Evolutionary conservation across 2,329 filamentous ascomycete species (phyloP), one percentile per base, ranked within the genome.

Genomic region (Claviceps humidiphila): DNA sequence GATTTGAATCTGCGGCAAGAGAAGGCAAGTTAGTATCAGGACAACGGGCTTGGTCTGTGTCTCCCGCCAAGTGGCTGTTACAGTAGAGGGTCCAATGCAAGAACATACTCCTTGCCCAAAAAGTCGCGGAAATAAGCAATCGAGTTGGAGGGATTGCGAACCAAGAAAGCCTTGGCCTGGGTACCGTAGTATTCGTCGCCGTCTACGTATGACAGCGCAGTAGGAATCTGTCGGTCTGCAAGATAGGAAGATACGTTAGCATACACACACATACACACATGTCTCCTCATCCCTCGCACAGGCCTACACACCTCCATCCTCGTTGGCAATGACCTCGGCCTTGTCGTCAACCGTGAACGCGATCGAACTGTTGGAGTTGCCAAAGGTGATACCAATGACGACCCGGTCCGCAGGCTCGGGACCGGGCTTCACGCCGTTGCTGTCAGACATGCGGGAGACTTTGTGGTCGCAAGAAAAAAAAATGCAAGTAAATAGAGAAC

Each of bases 351-450:
- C 80, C 47, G 90, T 95, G 68, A 84, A 89, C 62, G 91, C 91
- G 72, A 98, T 96, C 55, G 89, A 96, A 74, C 89, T 94, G 82
- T 95, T 95, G 56, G 89, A 90, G 76, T 97, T 98, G 73, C 93
- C 93, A 76, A 97, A 96, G 60, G 90, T 87, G 67, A 98, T 89
- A 68, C 93, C 93, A 72, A 98, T 97, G 67, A 85, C 88, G 63
- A 77, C 75, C 62, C 81, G 76, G 61, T 82, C 75, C 60, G 70
- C 72, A 50, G 80, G 79, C 70, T 75, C 71, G 55, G 71, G 66
- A 64, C 68, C 71, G 58, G 69, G 55, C 64, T 70, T 68, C 54
- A 63, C 63, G 54, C 65, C 67, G 58, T 64, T 68, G 61, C 70
- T 72, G 55, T 74, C 72, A 68, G 71, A 70, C 75, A 77, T 77